Percentiles rank a stretch among this genome's conserved stretches.
These are phyloP conservation scores for Penicillium pulvis DNA, from an alignment of 495 filamentous ascomycete genomes.

Conservation along the genomic window DNA sequence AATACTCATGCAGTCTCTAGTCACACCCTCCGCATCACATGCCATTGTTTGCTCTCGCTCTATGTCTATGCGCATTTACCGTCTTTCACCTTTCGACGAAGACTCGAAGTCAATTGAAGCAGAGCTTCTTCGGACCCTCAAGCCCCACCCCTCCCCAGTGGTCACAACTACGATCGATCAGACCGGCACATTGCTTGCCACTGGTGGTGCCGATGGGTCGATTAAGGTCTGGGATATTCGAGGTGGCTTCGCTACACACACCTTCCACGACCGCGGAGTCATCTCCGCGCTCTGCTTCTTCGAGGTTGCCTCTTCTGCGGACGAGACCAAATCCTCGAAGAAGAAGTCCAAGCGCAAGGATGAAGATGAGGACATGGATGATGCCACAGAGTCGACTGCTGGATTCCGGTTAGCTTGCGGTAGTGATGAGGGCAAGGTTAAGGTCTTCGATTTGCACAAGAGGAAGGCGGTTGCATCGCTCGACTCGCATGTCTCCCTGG, in stretches of 20 bases:
- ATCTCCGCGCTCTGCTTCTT: constrained; percentile 93
- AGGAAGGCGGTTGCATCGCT: constrained; percentile 74
- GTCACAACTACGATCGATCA: constrained; percentile 79
- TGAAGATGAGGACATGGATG: constrained; percentile 44
- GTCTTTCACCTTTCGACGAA: constrained; percentile 61
- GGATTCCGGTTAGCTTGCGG: constrained; percentile 86
- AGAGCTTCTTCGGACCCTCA: constrained; percentile 73
- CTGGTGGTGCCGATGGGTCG: constrained; percentile 85
- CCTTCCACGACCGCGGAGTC: constrained; percentile 87
- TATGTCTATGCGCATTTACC: constrained; percentile 89
- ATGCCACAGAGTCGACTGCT: constrained; percentile 40
- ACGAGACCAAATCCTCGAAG: constrained; percentile 34
- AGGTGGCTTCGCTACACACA: constrained; percentile 91
- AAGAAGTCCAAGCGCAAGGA: constrained; percentile 43
- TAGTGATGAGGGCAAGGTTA: constrained; percentile 86
- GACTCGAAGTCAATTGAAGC: constrained; percentile 56
- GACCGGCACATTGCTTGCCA: constrained; percentile 87
- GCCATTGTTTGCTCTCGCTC: constrained; percentile 90
- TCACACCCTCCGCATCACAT: constrained; percentile 86
- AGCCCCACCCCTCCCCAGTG: constrained; percentile 89
- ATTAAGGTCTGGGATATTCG: constrained; percentile 97
- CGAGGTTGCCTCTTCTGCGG: constrained; percentile 50
- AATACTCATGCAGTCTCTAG: constrained; percentile 41
- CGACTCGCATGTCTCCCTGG: constrained; percentile 90
- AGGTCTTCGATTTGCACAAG: constrained; percentile 89